Conservation (phyloP, 2,329 filamentous ascomycete genomes). For the Ceratocystiopsis brevicomis region DNA sequence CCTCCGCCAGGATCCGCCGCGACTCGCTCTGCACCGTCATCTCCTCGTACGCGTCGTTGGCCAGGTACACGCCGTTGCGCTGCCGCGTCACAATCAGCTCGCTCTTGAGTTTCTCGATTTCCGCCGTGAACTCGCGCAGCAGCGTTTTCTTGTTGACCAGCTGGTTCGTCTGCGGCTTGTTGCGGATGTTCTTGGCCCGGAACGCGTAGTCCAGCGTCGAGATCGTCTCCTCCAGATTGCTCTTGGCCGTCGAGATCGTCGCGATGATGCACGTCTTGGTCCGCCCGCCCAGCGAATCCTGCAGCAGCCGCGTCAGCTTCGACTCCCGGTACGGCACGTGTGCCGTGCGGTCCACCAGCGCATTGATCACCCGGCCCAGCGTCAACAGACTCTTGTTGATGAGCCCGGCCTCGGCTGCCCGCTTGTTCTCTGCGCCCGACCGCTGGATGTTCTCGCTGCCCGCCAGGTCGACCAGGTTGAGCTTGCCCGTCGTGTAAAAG, state of each 20-base stretch:
- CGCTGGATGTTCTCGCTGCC: constrained; percentile 96
- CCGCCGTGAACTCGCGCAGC: constrained; percentile 70
- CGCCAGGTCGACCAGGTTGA: constrained; percentile 90
- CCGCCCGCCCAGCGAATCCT: constrained; percentile 86
- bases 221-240: constrained; percentile 93
- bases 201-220: constrained; percentile 97
- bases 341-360: constrained; percentile 69
- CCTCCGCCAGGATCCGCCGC: constrained; percentile 72
- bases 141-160: constrained; percentile 85
- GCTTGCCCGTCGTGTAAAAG: constrained; percentile 74
- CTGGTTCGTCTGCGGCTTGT: constrained; percentile 90
- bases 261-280: constrained; percentile 99
- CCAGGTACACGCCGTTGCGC: constrained; percentile 86
- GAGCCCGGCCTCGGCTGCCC: constrained; percentile 81
- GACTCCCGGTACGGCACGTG: constrained; percentile 91
- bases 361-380: constrained; percentile 90
- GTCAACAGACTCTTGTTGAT: constrained; percentile 98
- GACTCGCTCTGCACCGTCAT: constrained; percentile 87
- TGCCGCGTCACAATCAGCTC: constrained; percentile 85
- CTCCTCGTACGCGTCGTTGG: constrained; percentile 75
- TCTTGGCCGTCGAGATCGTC: constrained; percentile 83
- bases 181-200: constrained; percentile 92
- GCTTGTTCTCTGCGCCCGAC: constrained; percentile 94
- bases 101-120: constrained; percentile 88
- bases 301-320: constrained; percentile 80